Evolutionary conservation across 371 early-diverging fungal genomes (phyloP).

Genomic region (Mortierella sp.): DNA sequence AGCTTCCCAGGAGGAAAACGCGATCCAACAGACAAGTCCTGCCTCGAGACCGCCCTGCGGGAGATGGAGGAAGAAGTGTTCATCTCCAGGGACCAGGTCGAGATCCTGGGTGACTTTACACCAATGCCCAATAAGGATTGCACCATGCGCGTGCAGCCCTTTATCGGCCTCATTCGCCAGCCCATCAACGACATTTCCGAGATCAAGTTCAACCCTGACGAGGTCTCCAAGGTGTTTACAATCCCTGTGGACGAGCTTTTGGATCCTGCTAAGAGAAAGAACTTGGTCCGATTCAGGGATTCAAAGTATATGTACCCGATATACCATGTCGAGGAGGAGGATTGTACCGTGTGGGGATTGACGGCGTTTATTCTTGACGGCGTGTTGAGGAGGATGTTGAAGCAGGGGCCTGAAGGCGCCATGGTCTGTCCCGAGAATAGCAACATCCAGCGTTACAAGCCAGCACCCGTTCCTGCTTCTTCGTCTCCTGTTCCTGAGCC

Average conservation of each 20-base stretch:
- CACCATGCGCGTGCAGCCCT: conserved; percentile 80
- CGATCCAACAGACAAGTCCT: conserved; percentile 69
- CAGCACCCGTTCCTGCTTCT: conserved; percentile 1
- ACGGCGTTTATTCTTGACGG: conserved; percentile 86
- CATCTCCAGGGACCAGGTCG: conserved; percentile 63
- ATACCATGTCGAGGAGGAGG: conserved; percentile 70
- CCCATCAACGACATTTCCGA: conserved; percentile 55
- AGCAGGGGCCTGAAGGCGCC: conserved; percentile 37
- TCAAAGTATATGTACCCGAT: conserved; percentile 72
- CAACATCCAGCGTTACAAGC: conserved; percentile 29
- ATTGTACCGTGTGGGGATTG: conserved; percentile 83
- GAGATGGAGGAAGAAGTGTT: conserved; percentile 92
- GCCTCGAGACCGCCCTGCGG: conserved; percentile 80
- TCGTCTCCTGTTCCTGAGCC: background rate
- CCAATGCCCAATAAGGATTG: conserved; percentile 75
- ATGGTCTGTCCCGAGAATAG: conserved; percentile 42
- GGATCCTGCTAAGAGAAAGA: conserved; percentile 61
- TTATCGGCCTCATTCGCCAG: conserved; percentile 74
- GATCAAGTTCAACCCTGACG: conserved; percentile 72
- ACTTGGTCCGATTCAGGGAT: conserved; percentile 70
- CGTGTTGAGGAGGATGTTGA: conserved; percentile 44
- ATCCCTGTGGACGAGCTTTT: conserved; percentile 77
- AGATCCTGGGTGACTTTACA: conserved; percentile 76
- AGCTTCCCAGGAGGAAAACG: conserved; percentile 85
- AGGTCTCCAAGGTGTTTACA: conserved; percentile 81